Conservation (phyloP, 2,329 filamentous ascomycete species). For the Setomelanomma holmii region DNA sequence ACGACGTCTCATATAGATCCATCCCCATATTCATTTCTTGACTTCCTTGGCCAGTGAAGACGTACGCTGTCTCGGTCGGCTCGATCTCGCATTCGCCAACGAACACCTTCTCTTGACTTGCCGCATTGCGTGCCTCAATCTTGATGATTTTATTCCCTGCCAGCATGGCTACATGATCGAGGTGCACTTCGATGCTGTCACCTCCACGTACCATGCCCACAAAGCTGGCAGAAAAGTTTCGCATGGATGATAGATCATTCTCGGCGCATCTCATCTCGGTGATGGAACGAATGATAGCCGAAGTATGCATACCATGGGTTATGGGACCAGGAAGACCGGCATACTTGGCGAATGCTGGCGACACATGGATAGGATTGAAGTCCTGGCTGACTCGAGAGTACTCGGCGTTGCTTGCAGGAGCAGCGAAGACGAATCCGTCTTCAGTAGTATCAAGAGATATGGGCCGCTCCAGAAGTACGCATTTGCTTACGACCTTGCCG, state of each 20-base stretch:
- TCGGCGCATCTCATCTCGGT: slow-evolving; percentile 25
- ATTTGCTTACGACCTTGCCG: slow-evolving; percentile 12
- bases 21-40: slow-evolving; percentile 53
- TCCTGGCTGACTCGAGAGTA: slow-evolving; percentile 48
- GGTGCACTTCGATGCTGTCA: slow-evolving; percentile 39
- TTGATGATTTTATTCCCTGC: slow-evolving; percentile 23
- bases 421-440: slow-evolving; percentile 5
- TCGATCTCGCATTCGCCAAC: slow-evolving; percentile 38
- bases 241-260: slow-evolving; percentile 24
- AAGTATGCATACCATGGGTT: slow-evolving; percentile 53
- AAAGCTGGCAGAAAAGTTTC: slow-evolving; percentile 40
- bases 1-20: slow-evolving; percentile 48
- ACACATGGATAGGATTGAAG: slow-evolving; percentile 53
- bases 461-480: slow-evolving; percentile 13
- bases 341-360: slow-evolving; percentile 43
- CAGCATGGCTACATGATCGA: slow-evolving; percentile 46
- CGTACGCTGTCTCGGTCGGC: slow-evolving; percentile 42
- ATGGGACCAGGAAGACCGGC: slow-evolving; percentile 50
- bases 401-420: slow-evolving; percentile 11
- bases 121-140: slow-evolving; percentile 38
- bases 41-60: slow-evolving; percentile 54
- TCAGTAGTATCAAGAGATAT: slow-evolving; percentile 10
- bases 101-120: slow-evolving; percentile 41
- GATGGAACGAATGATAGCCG: slow-evolving; percentile 38
- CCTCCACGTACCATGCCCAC: slow-evolving; percentile 48